Evolutionary conservation across 2,329 filamentous ascomycete genomes (phyloP), one percentile per base, ranked within the genome.

Genomic region (Neurospora sp.): DNA sequence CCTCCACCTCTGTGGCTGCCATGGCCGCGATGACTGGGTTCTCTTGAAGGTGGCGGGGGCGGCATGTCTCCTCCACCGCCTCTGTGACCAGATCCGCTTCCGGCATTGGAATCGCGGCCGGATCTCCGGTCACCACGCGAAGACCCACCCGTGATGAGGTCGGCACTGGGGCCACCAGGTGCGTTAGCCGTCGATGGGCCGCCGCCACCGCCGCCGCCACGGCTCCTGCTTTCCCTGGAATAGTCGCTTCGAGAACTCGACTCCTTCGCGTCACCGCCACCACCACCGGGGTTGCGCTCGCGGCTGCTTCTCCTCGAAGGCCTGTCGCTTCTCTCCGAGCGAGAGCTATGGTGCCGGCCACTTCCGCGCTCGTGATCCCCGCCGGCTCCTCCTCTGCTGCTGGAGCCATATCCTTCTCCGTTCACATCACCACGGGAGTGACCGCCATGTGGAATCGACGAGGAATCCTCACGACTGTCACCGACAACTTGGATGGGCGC

Each of bases 271-370:
- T 62, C 52, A 62, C 52, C 52, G 15, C 52, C 52, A 33, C 52
- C 84, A 43, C 84, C 81, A 12, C 81, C 81, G 6, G 79, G 75
- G 71, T 81, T 85, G 28, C 82, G 81, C 67, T 87, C 85, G 46
- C 83, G 82, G 71, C 85, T 87, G 73, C 78, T 81, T 37, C 84
- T 82, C n/a, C 84, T 81, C 28, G 77, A 83, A 67, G 74, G 75
- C 73, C 75, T 81, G 72, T 75, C 80, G 17, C 79, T 75, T 57
- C 81, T 79, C 17, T 84, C 83, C 0, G 77, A 77, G 38, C 81
- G 80, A 46, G 52, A 62, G 52, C 84, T 81, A 67, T 82, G 80
- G 15, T 85, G 82, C 3, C 81, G 78, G 19, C 83, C 80, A 46
- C 81, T 77, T 66, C 81, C 71, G 28, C 76, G 79, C 1, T 85